Conservation (phyloP, 176 grass and related monocot species). For the Oryza nivara region DNA sequence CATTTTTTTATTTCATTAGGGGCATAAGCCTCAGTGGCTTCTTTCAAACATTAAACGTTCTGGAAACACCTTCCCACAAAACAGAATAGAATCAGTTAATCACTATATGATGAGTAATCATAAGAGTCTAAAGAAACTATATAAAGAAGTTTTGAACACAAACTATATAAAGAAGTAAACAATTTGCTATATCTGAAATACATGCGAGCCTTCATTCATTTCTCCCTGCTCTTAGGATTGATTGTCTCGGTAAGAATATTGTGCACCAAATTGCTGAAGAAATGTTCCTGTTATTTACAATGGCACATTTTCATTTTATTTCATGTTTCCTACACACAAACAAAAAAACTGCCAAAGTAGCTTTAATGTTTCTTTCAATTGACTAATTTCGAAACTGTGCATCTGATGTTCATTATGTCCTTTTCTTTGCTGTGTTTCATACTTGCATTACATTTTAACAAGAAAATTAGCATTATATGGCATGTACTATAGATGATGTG, state of each 20-base stretch:
- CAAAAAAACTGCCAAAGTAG: neutral
- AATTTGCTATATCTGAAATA: slow-evolving; percentile 15
- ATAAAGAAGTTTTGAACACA: neutral
- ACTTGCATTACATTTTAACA: neutral
- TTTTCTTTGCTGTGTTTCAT: neutral
- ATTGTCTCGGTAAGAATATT: neutral
- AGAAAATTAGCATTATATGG: neutral
- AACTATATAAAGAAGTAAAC: neutral
- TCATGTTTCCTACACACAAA: neutral
- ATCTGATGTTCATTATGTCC: neutral
- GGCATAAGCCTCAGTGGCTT: neutral
- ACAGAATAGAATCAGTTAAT: neutral
- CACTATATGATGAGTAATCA: neutral
- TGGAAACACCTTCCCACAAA: neutral
- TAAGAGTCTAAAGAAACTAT: neutral
- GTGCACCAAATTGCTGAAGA: neutral
- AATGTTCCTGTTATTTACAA: slow-evolving; percentile 9
- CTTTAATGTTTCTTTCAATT: slow-evolving; percentile 7
- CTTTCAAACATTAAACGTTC: neutral
- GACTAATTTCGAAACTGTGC: neutral
- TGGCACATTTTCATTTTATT: neutral
- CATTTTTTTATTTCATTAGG: slow-evolving; percentile 25
- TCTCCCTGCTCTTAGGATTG: neutral
- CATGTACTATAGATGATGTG: neutral
- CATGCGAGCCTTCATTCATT: neutral